A percentile compares a stretch with the other conserved stretches of the same genome.
phyloP scores from a whole-genome alignment of 2,329 filamentous ascomycete genomes.

The Davidsoniella australis region DNA sequence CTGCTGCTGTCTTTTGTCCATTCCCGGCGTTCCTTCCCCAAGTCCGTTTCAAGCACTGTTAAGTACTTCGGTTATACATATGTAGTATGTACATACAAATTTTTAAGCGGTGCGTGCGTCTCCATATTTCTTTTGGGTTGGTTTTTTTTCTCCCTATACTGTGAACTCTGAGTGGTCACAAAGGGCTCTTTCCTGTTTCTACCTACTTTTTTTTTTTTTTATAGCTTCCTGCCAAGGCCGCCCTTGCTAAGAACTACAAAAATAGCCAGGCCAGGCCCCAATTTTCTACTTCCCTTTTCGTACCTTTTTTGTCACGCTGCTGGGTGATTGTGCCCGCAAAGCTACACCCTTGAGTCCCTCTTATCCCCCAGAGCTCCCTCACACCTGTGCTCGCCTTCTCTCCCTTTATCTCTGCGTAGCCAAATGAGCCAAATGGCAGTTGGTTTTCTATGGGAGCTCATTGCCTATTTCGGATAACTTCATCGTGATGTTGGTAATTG shows the following conservation, averaged over 20 bases:
- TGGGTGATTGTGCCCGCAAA: conserved; percentile 11
- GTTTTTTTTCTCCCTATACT: neutral
- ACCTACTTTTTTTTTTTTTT: neutral
- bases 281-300: conserved; percentile 2
- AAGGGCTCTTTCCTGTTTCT: neutral
- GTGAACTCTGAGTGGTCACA: too few species aligned
- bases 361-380: conserved; percentile 13
- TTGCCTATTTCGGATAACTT: conserved; percentile 6
- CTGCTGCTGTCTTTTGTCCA: too few species aligned
- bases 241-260: neutral
- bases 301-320: conserved; percentile 10
- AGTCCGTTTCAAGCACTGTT: too few species aligned
- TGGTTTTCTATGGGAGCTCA: neutral
- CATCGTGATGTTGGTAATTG: neutral
- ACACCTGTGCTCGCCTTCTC: conserved; percentile 13
- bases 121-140: neutral
- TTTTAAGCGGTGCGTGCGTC: neutral
- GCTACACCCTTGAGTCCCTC: conserved; percentile 6
- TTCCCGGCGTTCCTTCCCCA: too few species aligned
- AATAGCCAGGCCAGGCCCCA: too few species aligned
- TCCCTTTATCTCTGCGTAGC: conserved; percentile 8
- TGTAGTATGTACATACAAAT: neutral
- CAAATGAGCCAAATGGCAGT: neutral
- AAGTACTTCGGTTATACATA: neutral
- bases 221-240: neutral